A percentile compares a stretch with the other conserved stretches of the same genome.
Conservation (phyloP, 257 asterid genomes). For the Coffea canephora region DNA sequence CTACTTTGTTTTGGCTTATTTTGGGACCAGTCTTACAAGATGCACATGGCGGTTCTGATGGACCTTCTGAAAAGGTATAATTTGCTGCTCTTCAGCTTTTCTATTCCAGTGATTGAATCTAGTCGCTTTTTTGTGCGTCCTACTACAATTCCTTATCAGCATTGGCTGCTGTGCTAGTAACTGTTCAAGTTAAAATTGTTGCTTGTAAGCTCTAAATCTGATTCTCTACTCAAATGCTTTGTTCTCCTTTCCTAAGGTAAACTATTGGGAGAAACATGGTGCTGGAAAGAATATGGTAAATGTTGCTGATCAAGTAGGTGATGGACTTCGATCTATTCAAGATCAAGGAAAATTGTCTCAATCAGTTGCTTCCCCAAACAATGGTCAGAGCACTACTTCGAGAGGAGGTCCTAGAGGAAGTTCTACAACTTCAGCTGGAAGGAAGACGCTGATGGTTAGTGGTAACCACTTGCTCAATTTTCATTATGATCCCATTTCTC, state of each 20-base stretch:
- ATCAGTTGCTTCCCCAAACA: slow-evolving; percentile 25
- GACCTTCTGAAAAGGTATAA: slow-evolving; percentile 62
- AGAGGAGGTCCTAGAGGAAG: slow-evolving; percentile 35
- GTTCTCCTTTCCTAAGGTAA: slow-evolving; percentile 39
- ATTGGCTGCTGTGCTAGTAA: neutral
- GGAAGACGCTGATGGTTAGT: slow-evolving; percentile 59
- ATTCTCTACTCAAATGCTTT: neutral
- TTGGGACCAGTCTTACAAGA: slow-evolving; percentile 43
- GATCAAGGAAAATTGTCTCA: slow-evolving; percentile 32
- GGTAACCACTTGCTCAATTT: slow-evolving; percentile 89
- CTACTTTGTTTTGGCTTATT: neutral
- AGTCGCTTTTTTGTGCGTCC: neutral
- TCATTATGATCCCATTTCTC: slow-evolving; percentile 79
- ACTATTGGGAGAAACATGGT: slow-evolving; percentile 26
- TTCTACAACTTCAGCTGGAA: slow-evolving; percentile 45
- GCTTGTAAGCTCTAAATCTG: neutral
- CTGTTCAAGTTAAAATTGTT: neutral
- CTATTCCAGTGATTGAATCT: neutral
- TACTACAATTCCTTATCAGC: neutral
- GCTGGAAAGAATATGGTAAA: slow-evolving; percentile 21
- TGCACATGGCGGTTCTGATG: slow-evolving; percentile 34
- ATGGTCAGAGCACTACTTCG: slow-evolving; percentile 29
- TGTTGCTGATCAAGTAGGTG: slow-evolving; percentile 15
- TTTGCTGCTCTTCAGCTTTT: neutral
- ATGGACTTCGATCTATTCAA: slow-evolving; percentile 14